phyloP scores from a whole-genome alignment of 495 filamentous ascomycete genomes.

The Aspergillus heteromorphus region DNA sequence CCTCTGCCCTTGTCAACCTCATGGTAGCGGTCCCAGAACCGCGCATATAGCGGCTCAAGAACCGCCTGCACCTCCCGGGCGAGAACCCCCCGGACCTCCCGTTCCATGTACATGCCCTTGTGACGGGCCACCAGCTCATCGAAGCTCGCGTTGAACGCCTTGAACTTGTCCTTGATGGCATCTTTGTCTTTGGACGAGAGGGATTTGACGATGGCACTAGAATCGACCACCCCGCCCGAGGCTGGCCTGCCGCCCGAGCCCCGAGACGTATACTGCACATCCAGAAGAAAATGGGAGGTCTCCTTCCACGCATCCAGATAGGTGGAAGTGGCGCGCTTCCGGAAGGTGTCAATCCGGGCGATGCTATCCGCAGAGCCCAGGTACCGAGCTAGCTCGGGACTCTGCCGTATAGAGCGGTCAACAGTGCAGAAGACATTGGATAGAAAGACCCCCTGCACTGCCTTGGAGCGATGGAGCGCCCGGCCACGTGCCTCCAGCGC shows the following conservation, averaged over 20 bases:
- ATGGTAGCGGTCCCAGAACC: constrained; percentile 97
- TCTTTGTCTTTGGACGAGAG: constrained; percentile 87
- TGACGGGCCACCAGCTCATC: constrained; percentile 81
- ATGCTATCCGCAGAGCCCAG: constrained; percentile 59
- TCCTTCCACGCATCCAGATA: constrained; percentile 91
- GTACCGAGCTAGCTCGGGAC: constrained; percentile 64
- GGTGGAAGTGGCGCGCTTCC: constrained; percentile 73
- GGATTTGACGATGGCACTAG: constrained; percentile 72
- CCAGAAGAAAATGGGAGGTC: constrained; percentile 75
- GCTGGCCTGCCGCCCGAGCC: constrained; percentile 49
- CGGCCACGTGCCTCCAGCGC: constrained; percentile 72
- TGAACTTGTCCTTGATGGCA: constrained; percentile 92
- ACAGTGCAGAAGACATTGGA: constrained; percentile 84
- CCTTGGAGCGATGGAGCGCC: constrained; percentile 70
- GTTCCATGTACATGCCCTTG: constrained; percentile 76
- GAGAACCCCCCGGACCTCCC: constrained; percentile 74
- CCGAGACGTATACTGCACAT: constrained; percentile 86
- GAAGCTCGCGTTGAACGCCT: constrained; percentile 82
- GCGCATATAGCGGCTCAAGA: constrained; percentile 87
- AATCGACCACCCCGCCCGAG: constrained; percentile 64
- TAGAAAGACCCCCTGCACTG: constrained; percentile 79
- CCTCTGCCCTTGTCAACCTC: constrained; percentile 94
- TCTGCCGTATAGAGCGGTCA: constrained; percentile 77
- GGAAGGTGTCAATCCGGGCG: constrained; percentile 70
- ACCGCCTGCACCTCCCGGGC: constrained; percentile 78